Base-by-base conservation (phyloP, 1,284 basidiomycete genomes). In the Malassezia equina region DNA sequence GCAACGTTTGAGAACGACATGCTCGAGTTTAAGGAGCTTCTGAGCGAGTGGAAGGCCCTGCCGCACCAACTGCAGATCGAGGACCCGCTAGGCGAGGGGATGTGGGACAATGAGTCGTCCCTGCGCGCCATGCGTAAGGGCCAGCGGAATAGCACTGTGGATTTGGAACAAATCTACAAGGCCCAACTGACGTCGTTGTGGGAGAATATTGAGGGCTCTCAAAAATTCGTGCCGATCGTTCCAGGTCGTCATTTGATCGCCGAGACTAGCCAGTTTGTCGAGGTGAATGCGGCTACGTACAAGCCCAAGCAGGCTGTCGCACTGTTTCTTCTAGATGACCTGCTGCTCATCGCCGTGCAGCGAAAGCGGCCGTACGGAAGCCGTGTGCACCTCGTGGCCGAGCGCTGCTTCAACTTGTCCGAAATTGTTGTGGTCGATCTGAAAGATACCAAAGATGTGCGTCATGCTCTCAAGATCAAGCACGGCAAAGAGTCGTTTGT, bases 1-100 rank as follows among this genome's bases (percentile, higher is more conserved):
- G 86, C 88, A 7, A 86, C 87, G 0, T 81, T 99, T 11, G 93
- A 98, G 78, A 95, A 93, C 72, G 91, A 96, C 74, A 89, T 96
- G 86, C 81, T 96, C 32, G 91, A 96, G 71, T 83, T 98, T 73
- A 96, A 95, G 73, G 88, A 93, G 57, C 82, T 87, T 3, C 79
- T 98, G 1, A 84, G 85, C 13, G 94, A 98, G 70, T 98, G 91
- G 86, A 90, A 66, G 57, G 56, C 61, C 29, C 55, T 73, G 9
- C 71, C 69, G 0, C 65, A 66, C 13, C 64, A 64, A 19, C 59
- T 73, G 6, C 63, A 71, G 47, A 44, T 70, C 8, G 65, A 70
- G 24, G 67, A 71, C 40, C 57, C 61, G 0, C 21, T 56, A 23
- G 32, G 36, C 27, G 45, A 54, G n/a, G 46, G 29, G 4, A 17